A percentile compares a stretch with the other conserved stretches of the same genome.
Conservation (phyloP, 1,284 basidiomycete species). For the Vanrija humicola region DNA sequence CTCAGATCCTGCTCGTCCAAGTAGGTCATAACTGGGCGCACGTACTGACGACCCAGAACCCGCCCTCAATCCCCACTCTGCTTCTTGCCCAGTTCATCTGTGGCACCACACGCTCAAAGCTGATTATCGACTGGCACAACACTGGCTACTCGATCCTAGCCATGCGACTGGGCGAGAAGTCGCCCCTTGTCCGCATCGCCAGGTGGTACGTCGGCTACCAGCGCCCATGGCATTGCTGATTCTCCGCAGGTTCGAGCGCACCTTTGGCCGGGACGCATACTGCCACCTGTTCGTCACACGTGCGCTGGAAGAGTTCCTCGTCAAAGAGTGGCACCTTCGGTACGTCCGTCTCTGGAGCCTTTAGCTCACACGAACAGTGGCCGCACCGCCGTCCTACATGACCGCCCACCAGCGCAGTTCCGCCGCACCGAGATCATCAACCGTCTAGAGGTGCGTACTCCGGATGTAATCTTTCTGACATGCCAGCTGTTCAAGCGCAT, state of each 20-base stretch:
- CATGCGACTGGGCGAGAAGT: slow-evolving; percentile 65
- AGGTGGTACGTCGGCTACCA: slow-evolving; percentile 56
- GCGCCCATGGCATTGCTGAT: not conserved
- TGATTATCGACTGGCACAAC: slow-evolving; percentile 99
- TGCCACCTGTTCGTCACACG: slow-evolving; percentile 91
- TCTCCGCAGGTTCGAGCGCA: slow-evolving; percentile 66
- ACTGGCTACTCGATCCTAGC: slow-evolving; percentile 90
- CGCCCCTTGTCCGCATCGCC: slow-evolving; percentile 69
- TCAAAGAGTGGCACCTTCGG: slow-evolving; percentile 71
- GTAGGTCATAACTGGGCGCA: slow-evolving; percentile 52
- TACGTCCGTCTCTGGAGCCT: slow-evolving; percentile 51
- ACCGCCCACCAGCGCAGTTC: slow-evolving; percentile 80
- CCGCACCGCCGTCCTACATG: slow-evolving; percentile 70
- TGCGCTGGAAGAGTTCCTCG: slow-evolving; percentile 73
- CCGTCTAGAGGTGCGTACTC: slow-evolving; percentile 62
- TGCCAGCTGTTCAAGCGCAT: slow-evolving; percentile 60
- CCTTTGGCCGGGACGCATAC: slow-evolving; percentile 73
- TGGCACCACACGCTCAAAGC: slow-evolving; percentile 64
- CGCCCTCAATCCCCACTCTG: slow-evolving; percentile 92
- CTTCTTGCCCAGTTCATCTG: slow-evolving; percentile 74
- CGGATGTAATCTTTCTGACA: not conserved
- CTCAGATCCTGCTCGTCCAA: slow-evolving; percentile 86
- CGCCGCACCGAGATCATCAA: slow-evolving; percentile 64
- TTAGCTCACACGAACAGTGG: slow-evolving; percentile 56
- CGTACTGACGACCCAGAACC: slow-evolving; percentile 63